Conservation (phyloP, 2,329 filamentous ascomycete species). For the Diaporthe destruens region DNA sequence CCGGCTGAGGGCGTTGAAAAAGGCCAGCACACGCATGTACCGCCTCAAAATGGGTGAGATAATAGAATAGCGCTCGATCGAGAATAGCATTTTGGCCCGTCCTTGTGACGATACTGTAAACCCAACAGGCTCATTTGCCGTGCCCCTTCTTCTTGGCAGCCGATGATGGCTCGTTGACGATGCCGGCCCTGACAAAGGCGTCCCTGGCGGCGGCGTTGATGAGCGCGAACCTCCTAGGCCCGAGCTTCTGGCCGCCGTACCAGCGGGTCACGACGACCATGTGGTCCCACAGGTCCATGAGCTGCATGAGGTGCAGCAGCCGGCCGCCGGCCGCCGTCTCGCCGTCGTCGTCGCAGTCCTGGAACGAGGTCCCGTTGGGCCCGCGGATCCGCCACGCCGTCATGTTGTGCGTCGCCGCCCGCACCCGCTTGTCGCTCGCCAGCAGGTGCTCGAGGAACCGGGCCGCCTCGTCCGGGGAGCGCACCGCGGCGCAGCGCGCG, state of each 20-base stretch:
- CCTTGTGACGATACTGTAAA: not conserved
- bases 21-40: not conserved
- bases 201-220: conserved; percentile 91
- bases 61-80: not conserved
- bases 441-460: conserved; percentile 81
- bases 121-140: conserved; percentile 46
- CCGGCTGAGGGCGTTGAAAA: not conserved
- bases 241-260: conserved; percentile 93
- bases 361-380: conserved; percentile 69
- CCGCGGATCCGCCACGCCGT: conserved; percentile 89
- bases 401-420: conserved; percentile 94
- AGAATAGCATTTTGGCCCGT: not conserved
- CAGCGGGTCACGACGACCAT: conserved; percentile 94
- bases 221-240: conserved; percentile 88
- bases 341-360: conserved; percentile 97
- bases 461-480: conserved; percentile 78
- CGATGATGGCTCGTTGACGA: conserved; percentile 67
- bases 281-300: conserved; percentile 94
- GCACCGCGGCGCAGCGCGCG: conserved; percentile 79
- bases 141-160: conserved; percentile 58
- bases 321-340: conserved; percentile 91
- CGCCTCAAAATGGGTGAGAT: not conserved
- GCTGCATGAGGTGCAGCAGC: conserved; percentile 88
- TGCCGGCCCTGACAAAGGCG: conserved; percentile 81
- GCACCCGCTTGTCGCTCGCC: conserved; percentile 84